phyloP scores from a whole-genome alignment of 345 rosid species.

The Cardiospermum halicacabum region DNA sequence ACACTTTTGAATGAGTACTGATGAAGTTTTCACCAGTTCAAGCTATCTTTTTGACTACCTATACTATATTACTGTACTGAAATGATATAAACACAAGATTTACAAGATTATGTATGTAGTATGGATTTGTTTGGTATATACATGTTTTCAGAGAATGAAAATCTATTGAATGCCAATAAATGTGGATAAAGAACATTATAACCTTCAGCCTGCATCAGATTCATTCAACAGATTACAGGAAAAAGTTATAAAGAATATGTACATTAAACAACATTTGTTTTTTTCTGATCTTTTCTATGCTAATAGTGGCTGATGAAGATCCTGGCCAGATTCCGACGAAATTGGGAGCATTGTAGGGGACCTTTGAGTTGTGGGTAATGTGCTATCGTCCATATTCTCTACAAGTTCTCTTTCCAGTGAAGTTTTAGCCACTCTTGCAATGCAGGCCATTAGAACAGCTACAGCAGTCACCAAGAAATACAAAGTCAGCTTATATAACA shows the following conservation, averaged over 20 bases:
- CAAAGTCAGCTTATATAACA: not conserved
- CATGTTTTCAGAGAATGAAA: too few species aligned
- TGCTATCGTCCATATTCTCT: conserved; percentile 27
- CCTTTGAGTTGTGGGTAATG: not conserved
- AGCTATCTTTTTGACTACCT: too few species aligned
- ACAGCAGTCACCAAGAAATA: not conserved
- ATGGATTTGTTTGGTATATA: too few species aligned
- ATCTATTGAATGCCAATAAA: too few species aligned
- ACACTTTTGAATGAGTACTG: too few species aligned
- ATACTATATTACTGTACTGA: too few species aligned
- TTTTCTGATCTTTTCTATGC: conserved; percentile 9
- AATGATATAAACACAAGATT: too few species aligned
- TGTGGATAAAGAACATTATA: too few species aligned
- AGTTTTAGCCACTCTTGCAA: conserved; percentile 43
- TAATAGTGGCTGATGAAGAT: conserved; percentile 23
- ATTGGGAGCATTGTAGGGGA: conserved; percentile 16
- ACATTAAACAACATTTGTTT: conserved; percentile 13
- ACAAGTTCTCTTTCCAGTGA: conserved; percentile 41
- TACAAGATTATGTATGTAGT: too few species aligned
- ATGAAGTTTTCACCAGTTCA: too few species aligned
- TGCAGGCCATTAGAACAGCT: conserved; percentile 34
- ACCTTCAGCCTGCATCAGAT: not conserved
- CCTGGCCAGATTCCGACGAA: conserved; percentile 22
- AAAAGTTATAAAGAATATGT: not conserved
- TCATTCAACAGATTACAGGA: not conserved